Conservation (phyloP, 805 yeast genomes). For the Candida chilensis region DNA sequence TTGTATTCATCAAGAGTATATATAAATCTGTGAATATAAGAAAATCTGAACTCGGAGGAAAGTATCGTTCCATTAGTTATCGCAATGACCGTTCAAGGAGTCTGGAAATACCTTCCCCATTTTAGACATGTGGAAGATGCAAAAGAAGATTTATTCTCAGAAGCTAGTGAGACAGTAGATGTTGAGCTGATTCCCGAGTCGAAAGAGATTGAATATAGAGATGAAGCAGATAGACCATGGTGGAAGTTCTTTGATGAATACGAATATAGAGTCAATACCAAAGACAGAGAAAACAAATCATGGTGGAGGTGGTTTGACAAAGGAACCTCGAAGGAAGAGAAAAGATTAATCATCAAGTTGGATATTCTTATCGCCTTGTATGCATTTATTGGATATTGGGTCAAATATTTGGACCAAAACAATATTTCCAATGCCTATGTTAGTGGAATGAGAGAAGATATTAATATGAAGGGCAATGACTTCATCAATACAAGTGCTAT, state of each 20-base stretch:
- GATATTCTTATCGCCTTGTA: conserved; percentile 22
- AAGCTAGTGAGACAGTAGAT: neutral
- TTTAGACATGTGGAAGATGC: neutral
- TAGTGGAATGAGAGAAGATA: conserved; percentile 49
- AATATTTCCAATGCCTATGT: conserved; percentile 61
- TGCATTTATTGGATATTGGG: conserved; percentile 44
- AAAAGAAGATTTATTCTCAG: neutral
- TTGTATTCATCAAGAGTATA: too few relatives aligned
- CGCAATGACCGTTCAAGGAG: too few relatives aligned
- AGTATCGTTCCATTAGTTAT: too few relatives aligned
- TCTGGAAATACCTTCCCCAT: neutral
- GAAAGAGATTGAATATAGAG: conserved; percentile 15
- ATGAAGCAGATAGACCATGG: conserved; percentile 27
- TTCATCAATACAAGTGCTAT: conserved; percentile 49
- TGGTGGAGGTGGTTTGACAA: conserved; percentile 52
- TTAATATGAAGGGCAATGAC: conserved; percentile 54
- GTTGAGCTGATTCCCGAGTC: conserved; percentile 1
- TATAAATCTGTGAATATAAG: too few relatives aligned
- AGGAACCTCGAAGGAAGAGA: conserved; percentile 30
- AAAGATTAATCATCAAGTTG: conserved; percentile 17
- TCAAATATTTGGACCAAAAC: conserved; percentile 53
- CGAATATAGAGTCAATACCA: conserved; percentile 40
- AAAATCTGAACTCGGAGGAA: too few relatives aligned
- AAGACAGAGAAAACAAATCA: conserved; percentile 18
- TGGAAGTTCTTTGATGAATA: conserved; percentile 47